Evolutionary conservation across 2,329 filamentous ascomycete genomes (phyloP).

Genomic region (Colletotrichum lupini): DNA sequence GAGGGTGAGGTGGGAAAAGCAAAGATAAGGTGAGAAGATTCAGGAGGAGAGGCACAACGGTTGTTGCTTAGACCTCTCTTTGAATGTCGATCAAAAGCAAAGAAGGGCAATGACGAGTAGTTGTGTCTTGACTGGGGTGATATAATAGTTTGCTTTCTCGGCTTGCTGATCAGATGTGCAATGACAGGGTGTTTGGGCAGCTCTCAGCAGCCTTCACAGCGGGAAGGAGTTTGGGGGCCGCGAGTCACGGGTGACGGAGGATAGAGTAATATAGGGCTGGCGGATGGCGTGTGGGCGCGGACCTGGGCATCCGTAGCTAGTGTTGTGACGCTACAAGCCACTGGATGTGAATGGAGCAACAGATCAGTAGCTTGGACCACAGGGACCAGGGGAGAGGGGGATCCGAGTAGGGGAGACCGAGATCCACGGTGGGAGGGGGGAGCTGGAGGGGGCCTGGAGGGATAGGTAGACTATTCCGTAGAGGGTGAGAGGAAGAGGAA

Average conservation of each 20-base stretch:
- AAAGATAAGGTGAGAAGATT: not conserved
- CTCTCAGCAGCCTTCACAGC: constrained; percentile 3
- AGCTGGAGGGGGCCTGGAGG: not conserved
- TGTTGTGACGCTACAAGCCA: constrained; percentile 5
- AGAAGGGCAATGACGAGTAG: not conserved
- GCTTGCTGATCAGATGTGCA: constrained; percentile 3
- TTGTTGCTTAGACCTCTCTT: not conserved
- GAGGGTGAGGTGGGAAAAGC: not conserved
- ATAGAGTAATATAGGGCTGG: constrained; percentile 35
- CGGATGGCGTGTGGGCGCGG: constrained; percentile 20
- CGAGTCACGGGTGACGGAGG: constrained; percentile 17
- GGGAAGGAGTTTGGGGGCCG: constrained; percentile 29
- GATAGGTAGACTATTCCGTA: not conserved
- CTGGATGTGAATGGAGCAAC: constrained; percentile 15
- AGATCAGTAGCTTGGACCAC: constrained; percentile 24
- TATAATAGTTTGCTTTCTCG: not conserved
- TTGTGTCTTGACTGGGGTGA: not conserved
- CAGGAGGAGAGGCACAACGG: not conserved
- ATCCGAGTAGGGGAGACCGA: constrained; percentile 17
- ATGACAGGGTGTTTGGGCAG: constrained; percentile 2
- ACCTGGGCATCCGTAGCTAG: constrained; percentile 25
- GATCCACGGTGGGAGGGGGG: constrained; percentile 8
- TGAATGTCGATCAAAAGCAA: not conserved
- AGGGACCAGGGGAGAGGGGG: constrained; percentile 29
- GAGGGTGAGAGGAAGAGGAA: not conserved